Percentiles rank a stretch among this genome's conserved stretches.
These are phyloP conservation scores for Theileria orientalis DNA, from an alignment of 169 alveolate species.

Conservation along the genomic window DNA sequence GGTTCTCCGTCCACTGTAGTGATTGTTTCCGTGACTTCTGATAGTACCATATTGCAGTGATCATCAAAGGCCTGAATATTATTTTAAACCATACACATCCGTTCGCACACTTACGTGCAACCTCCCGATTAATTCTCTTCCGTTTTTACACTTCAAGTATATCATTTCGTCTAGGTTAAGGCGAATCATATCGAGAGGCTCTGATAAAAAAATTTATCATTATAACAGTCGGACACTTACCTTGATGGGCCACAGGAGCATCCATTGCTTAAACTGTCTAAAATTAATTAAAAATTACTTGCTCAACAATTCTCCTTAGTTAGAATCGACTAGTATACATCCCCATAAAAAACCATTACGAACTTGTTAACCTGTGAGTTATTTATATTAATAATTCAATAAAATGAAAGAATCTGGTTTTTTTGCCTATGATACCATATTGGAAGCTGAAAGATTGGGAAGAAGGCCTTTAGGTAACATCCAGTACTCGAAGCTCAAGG, in stretches of 20 bases:
- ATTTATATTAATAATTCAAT: constrained; percentile 4
- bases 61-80: constrained; percentile 85
- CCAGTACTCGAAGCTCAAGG: constrained; percentile 31
- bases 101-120: constrained; percentile 71
- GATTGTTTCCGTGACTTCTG: constrained; percentile 85
- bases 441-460: not conserved
- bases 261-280: not conserved
- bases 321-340: not conserved
- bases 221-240: not conserved
- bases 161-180: constrained; percentile 85
- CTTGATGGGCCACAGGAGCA: constrained; percentile 17
- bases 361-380: not conserved
- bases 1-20: constrained; percentile 44
- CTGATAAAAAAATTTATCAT: constrained; percentile 51
- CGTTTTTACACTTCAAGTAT: constrained; percentile 86
- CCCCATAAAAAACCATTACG: constrained; percentile 22
- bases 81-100: not conserved
- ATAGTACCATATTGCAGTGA: constrained; percentile 88
- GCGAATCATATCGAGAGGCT: constrained; percentile 88
- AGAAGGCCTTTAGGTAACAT: constrained; percentile 10
- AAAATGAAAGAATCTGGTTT: constrained; percentile 10
- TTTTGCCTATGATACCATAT: not conserved
- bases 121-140: constrained; percentile 86
- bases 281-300: not conserved
- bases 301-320: not conserved